A percentile compares a stretch with the other conserved stretches of the same genome.
phyloP scores from a whole-genome alignment of 2,329 filamentous ascomycete genomes.

The Aspergillus piperis region DNA sequence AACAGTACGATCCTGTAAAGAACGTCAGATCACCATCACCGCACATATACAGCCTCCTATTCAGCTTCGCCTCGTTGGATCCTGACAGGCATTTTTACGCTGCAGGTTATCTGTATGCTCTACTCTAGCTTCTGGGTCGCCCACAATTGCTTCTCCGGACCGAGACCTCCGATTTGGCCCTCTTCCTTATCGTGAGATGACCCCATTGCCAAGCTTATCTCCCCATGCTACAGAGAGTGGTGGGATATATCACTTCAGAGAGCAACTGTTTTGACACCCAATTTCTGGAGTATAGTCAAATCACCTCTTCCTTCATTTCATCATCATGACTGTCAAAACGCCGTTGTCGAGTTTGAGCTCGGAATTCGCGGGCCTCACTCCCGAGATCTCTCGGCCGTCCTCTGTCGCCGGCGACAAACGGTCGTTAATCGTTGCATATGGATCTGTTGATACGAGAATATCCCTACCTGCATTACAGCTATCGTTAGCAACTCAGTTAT shows the following conservation, averaged over 20 bases:
- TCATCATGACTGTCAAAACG: neutral
- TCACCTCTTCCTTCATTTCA: neutral
- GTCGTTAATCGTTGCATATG: neutral
- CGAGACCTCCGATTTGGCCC: neutral
- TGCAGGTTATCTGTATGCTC: neutral
- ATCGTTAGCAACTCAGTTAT: neutral
- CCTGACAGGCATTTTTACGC: constrained; percentile 1
- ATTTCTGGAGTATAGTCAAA: neutral
- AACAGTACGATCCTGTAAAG: neutral
- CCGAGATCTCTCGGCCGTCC: neutral
- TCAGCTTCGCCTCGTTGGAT: neutral
- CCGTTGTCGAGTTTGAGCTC: constrained; percentile 2
- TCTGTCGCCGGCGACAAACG: constrained; percentile 2
- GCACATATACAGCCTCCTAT: neutral
- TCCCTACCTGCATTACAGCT: neutral
- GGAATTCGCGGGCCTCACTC: constrained; percentile 1
- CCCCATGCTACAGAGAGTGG: neutral
- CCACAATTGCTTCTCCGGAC: neutral
- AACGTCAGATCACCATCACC: neutral
- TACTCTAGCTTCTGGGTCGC: neutral
- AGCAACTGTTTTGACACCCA: neutral
- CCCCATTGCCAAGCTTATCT: neutral
- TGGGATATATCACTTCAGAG: neutral
- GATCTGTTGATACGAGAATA: neutral
- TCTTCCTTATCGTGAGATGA: neutral